Evolutionary conservation across 2,329 filamentous ascomycete species (phyloP).

Genomic region (Periconia macrospinosa): DNA sequence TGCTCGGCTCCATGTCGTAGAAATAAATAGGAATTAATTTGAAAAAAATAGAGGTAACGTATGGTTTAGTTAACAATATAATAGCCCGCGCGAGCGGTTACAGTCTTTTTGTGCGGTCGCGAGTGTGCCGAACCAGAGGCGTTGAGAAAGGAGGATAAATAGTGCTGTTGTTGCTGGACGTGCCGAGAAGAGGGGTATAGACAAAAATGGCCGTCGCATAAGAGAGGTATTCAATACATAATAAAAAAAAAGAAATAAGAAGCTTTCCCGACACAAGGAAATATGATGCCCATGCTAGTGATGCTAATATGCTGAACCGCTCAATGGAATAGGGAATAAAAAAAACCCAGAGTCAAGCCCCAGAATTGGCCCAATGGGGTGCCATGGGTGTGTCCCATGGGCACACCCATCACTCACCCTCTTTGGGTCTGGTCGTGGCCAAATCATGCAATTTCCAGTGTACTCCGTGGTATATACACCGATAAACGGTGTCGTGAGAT

Average conservation of each 20-base stretch:
- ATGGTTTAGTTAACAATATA: constrained; percentile 27
- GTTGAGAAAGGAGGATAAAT: constrained; percentile 14
- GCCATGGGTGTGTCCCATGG: too few species aligned
- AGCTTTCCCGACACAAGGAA: constrained; percentile 15
- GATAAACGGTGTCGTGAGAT: constrained; percentile 12
- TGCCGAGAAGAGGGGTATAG: constrained; percentile 31
- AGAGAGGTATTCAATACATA: constrained; percentile 8
- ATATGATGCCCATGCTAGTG: constrained; percentile 29
- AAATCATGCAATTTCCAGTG: constrained; percentile 18
- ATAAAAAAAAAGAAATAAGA: constrained; percentile 11
- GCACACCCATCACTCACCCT: constrained; percentile 13
- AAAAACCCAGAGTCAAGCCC: constrained; percentile 13
- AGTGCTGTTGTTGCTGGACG: constrained; percentile 5
- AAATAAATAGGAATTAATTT: background rate
- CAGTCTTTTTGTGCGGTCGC: constrained; percentile 37
- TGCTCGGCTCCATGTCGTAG: background rate
- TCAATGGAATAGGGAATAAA: constrained; percentile 13
- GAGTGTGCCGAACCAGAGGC: constrained; percentile 4
- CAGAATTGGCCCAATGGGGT: too few species aligned
- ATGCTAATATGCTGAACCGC: constrained; percentile 32
- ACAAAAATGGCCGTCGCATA: constrained; percentile 27
- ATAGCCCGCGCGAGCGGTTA: constrained; percentile 46
- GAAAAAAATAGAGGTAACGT: background rate
- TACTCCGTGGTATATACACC: constrained; percentile 18
- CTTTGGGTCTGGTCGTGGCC: constrained; percentile 16